Base-by-base conservation (phyloP, 176 grass and related monocot species). In the Guadua angustifolia region DNA sequence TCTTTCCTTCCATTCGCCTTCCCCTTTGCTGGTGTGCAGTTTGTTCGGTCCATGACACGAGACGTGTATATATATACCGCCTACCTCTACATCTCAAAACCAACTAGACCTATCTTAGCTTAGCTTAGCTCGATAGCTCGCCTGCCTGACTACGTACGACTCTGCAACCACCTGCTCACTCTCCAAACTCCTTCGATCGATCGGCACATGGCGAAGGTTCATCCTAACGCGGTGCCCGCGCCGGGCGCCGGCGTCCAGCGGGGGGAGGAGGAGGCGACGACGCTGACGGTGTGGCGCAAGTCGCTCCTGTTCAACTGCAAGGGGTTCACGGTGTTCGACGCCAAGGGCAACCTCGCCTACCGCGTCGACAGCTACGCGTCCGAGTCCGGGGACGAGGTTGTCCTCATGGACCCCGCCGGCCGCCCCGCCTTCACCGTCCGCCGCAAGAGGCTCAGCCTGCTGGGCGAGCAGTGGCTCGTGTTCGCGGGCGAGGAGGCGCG, bases 281-380 rank as follows among this genome's bases (percentile, higher is more conserved):
- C 85, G 71, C 73, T 98, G 71, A 98, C 95, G 38, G 93, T 97
- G 95, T 97, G 95, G 95, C 83, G 92, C 82, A 97, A 97, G 88
- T 94, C 92, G 15, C 92, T 94, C 49, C 78, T 97, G 49, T 94
- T 97, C 92, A 94, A 92, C 78, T 97, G 95, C 86, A 93, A 80
- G 65, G 95, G 95, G 6, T 97, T 94, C 89, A 93, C 92, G 36
- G 95, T 97, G 66, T 97, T 90, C 83, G 92, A 97, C 85, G 68
- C 88, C 43, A 84, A 57, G 84, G 95, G 95, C 42, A 79, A 94
- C 78, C 85, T 97, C 0, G 90, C 88, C 11, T 97, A 86, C 91
- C 95, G 95, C 84, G 95, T 93, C 16, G 92, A 97, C 81, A 97
- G 88, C 76, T 97, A 93, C 81, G 92, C 84, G 12, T 86, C 81